Conservation (phyloP, 768 basidiomycete species). For the Pisolithus tinctorius region DNA sequence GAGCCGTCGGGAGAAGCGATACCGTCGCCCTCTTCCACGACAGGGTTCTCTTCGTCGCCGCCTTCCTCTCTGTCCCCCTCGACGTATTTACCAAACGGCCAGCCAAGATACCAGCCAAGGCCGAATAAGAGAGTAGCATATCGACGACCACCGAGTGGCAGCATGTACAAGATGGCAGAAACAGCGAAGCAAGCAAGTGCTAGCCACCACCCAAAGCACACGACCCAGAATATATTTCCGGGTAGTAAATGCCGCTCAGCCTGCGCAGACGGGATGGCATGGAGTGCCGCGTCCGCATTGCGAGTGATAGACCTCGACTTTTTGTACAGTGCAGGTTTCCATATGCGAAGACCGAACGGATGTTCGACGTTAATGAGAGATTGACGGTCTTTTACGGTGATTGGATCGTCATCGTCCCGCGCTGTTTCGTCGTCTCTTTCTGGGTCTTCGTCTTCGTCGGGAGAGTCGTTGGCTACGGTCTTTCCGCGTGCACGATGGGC, state of each 20-base stretch:
- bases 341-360: conserved; percentile 97
- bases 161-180: conserved; percentile 59
- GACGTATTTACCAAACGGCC: conserved; percentile 99
- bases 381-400: conserved; percentile 92
- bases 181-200: conserved; percentile 61
- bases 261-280: conserved; percentile 86
- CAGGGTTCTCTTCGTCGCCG: conserved; percentile 35
- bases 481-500: conserved; percentile 31
- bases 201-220: conserved; percentile 93
- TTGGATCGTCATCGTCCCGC: conserved; percentile 66
- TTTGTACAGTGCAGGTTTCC: conserved; percentile 99
- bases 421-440: conserved; percentile 24
- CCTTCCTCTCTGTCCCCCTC: conserved; percentile 60
- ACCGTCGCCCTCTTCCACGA: conserved; percentile 13
- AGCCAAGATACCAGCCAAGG: conserved; percentile 91
- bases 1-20: conserved; percentile 26
- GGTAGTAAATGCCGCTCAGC: conserved; percentile 90
- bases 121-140: conserved; percentile 88
- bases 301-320: conserved; percentile 96
- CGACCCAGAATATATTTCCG: conserved; percentile 89
- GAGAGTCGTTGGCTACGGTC: conserved; percentile 35
- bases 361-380: conserved; percentile 99
- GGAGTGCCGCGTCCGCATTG: conserved; percentile 90
- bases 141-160: conserved; percentile 76
- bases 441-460: conserved; percentile 34